Evolutionary conservation across 768 basidiomycete species (phyloP).

Genomic region (Trametes cubensis): DNA sequence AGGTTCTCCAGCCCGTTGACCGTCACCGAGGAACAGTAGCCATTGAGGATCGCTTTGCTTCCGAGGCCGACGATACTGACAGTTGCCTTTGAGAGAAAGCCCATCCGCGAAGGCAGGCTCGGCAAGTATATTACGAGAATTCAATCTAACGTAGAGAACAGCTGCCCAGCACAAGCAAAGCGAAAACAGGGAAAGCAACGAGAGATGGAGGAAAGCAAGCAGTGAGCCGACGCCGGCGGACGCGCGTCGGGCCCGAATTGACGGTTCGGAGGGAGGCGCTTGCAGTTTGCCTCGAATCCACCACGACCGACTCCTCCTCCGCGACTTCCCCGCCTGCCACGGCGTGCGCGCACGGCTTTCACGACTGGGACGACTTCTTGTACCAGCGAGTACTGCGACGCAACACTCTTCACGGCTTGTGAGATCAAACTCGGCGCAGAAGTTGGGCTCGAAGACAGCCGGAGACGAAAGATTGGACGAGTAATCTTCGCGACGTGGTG

Average conservation of each 20-base stretch:
- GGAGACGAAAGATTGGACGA: not conserved
- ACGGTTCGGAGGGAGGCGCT: not conserved
- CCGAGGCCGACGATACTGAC: conserved; percentile 70
- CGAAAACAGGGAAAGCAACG: not conserved
- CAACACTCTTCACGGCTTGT: too few species aligned
- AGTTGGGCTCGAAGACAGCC: not conserved
- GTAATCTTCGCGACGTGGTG: not conserved
- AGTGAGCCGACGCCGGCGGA: not conserved
- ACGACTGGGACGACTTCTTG: conserved; percentile 8
- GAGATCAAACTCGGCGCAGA: too few species aligned
- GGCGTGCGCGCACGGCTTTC: conserved; percentile 1
- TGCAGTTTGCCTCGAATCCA: conserved; percentile 2
- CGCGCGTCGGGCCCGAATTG: not conserved
- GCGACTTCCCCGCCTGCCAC: not conserved
- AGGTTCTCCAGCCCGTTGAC: conserved; percentile 74
- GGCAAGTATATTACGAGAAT: too few species aligned
- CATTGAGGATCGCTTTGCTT: conserved; percentile 78
- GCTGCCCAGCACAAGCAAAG: too few species aligned
- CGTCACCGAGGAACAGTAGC: conserved; percentile 63
- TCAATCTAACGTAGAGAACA: too few species aligned
- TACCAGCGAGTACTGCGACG: not conserved
- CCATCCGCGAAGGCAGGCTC: not conserved
- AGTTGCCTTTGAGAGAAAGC: conserved; percentile 58
- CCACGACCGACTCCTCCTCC: not conserved
- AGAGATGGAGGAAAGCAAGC: not conserved